These are phyloP conservation scores for Cadophora sp. DNA, from an alignment of 2,329 filamentous ascomycete species.

Conservation along the genomic window DNA sequence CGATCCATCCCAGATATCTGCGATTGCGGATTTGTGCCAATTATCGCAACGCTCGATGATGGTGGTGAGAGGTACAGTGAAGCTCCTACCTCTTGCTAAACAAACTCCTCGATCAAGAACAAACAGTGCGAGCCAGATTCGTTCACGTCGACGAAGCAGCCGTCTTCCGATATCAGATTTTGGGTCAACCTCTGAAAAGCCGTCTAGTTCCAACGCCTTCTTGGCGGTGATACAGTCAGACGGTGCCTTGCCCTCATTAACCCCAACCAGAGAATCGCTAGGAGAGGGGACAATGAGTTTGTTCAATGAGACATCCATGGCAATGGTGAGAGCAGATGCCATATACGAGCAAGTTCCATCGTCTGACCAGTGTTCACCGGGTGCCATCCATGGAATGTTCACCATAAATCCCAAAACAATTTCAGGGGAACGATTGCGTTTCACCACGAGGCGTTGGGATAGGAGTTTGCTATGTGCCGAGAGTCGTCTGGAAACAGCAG, in stretches of 20 bases:
- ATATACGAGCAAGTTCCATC: slow-evolving; percentile 77
- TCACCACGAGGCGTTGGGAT: slow-evolving; percentile 65
- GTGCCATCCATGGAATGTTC: slow-evolving; percentile 78
- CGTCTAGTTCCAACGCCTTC: slow-evolving; percentile 70
- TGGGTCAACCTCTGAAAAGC: slow-evolving; percentile 68
- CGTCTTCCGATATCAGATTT: slow-evolving; percentile 65
- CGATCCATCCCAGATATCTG: slow-evolving; percentile 73
- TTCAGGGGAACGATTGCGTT: slow-evolving; percentile 72
- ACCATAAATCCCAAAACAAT: slow-evolving; percentile 79
- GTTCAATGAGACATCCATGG: slow-evolving; percentile 72
- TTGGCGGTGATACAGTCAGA: slow-evolving; percentile 73
- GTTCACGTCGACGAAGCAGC: slow-evolving; percentile 68
- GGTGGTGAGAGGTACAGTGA: slow-evolving; percentile 70
- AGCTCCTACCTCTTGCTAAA: slow-evolving; percentile 71
- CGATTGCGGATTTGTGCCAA: slow-evolving; percentile 70
- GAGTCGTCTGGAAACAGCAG: slow-evolving; percentile 69
- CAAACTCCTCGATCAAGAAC: slow-evolving; percentile 77
- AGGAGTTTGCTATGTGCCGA: slow-evolving; percentile 69
- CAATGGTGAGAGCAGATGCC: slow-evolving; percentile 72
- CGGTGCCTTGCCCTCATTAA: slow-evolving; percentile 59
- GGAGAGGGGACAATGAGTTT: slow-evolving; percentile 68
- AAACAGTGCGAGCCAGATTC: slow-evolving; percentile 75
- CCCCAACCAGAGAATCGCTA: slow-evolving; percentile 51
- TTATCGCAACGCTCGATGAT: slow-evolving; percentile 71
- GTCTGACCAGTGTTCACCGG: slow-evolving; percentile 70